These are phyloP conservation scores for Trypanosoma congolense DNA, from an alignment of 208 protist species.

Conservation along the genomic window DNA sequence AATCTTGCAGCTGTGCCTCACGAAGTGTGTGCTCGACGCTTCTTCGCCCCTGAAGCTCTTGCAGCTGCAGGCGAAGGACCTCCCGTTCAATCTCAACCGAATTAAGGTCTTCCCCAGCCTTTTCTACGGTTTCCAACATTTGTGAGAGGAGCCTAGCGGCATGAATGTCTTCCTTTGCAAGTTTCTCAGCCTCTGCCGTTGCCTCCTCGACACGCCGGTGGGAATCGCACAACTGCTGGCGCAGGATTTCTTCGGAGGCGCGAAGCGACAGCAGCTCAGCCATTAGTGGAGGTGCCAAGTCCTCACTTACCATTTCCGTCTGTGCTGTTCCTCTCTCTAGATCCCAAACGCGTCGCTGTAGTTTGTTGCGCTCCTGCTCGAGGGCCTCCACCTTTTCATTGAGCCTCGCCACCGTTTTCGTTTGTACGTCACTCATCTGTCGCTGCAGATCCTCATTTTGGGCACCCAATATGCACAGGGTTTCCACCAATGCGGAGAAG, in stretches of 20 bases:
- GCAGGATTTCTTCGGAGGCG: slow-evolving; percentile 41
- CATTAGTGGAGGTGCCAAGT: slow-evolving; percentile 36
- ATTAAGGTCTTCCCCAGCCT: slow-evolving; percentile 10
- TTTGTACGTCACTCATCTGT: slow-evolving; percentile 31
- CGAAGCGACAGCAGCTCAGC: slow-evolving; percentile 58
- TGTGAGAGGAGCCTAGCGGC: slow-evolving; percentile 9
- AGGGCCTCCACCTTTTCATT: slow-evolving; percentile 48
- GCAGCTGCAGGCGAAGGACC: slow-evolving; percentile 20
- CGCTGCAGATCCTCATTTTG: slow-evolving; percentile 36
- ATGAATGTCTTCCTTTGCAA: slow-evolving; percentile 18
- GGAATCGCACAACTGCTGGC: slow-evolving; percentile 30
- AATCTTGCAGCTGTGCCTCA: slow-evolving; percentile 24
- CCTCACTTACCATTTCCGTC: slow-evolving; percentile 9
- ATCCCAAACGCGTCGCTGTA: slow-evolving; percentile 25
- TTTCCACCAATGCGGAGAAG: slow-evolving; percentile 18
- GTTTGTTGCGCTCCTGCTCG: slow-evolving; percentile 32
- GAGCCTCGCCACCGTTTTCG: slow-evolving; percentile 25
- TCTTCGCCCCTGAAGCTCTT: slow-evolving; percentile 22
- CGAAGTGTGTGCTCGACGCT: slow-evolving; percentile 21
- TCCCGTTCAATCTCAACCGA: slow-evolving; percentile 18
- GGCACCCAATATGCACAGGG: slow-evolving; percentile 31
- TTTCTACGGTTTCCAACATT: slow-evolving; percentile 22
- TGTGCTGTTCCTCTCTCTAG: slow-evolving; percentile 14
- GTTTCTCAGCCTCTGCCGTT: slow-evolving; percentile 12
- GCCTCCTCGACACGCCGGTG: slow-evolving; percentile 18